A percentile compares a stretch with the other conserved stretches of the same genome.
Evolutionary conservation across 192 early-diverging fungal species (phyloP).

Genomic region (Geranomyces variabilis): DNA sequence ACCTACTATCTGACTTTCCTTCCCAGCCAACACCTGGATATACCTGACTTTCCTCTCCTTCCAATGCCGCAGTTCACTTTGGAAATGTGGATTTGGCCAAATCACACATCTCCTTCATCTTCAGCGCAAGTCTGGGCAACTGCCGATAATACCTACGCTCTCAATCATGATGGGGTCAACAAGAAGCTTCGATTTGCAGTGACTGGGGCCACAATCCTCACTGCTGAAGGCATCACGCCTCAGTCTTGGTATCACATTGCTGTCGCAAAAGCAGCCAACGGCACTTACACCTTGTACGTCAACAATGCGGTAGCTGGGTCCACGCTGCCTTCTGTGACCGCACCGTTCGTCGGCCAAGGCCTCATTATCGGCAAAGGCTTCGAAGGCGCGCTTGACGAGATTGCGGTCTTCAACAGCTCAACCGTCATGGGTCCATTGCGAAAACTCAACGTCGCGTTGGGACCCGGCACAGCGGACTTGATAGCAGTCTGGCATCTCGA

Average conservation of each 20-base stretch:
- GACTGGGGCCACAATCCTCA: too few relatives aligned
- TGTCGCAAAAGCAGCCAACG: neutral
- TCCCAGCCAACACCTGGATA: neutral
- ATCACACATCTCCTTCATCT: too few relatives aligned
- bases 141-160: too few relatives aligned
- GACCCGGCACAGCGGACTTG: neutral
- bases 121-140: too few relatives aligned
- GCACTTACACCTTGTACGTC: neutral
- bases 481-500: too few relatives aligned
- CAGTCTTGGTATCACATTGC: neutral
- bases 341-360: neutral
- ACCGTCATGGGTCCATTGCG: neutral
- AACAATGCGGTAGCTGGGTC: neutral
- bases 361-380: neutral
- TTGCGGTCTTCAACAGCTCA: conserved; percentile 1
- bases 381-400: neutral
- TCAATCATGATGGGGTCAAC: too few relatives aligned
- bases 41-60: too few relatives aligned
- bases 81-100: too few relatives aligned
- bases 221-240: neutral
- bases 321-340: too few relatives aligned
- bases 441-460: neutral
- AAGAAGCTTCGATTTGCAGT: too few relatives aligned
- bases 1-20: conserved; percentile 3
- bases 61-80: too few relatives aligned